These are phyloP conservation scores for Cladosporium phlei DNA, from an alignment of 2,329 filamentous ascomycete genomes.

Conservation along the genomic window DNA sequence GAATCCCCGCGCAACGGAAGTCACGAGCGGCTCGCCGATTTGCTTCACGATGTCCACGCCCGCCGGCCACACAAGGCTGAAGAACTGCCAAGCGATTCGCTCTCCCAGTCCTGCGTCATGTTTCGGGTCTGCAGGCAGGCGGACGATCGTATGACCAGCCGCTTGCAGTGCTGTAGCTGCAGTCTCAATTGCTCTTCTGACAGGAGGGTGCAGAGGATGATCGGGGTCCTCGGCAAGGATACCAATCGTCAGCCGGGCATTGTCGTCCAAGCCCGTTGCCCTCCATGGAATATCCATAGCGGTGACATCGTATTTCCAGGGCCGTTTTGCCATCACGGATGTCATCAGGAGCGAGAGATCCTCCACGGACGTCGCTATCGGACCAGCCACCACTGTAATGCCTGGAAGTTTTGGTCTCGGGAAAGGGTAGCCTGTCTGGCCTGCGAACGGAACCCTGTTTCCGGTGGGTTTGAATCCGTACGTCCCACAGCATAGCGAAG, in stretches of 20 bases:
- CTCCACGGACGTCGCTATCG: conserved; percentile 44
- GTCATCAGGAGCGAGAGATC: conserved; percentile 51
- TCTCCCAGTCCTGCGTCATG: background rate
- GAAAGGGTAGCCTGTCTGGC: conserved; percentile 46
- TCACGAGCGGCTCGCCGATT: background rate
- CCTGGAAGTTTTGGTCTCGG: conserved; percentile 44
- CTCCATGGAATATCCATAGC: background rate
- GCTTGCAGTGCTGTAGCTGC: background rate
- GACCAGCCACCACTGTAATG: conserved; percentile 43
- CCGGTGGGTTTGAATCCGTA: conserved; percentile 45
- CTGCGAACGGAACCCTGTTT: conserved; percentile 48
- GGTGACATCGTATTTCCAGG: background rate
- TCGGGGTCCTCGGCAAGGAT: background rate
- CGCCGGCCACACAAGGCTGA: background rate
- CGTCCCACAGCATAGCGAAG: conserved; percentile 46
- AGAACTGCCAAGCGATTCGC: background rate
- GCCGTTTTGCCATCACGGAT: background rate
- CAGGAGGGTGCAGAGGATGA: background rate
- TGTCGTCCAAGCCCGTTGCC: background rate
- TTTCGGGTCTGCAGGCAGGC: background rate
- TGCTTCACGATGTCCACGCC: background rate
- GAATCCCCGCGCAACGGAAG: background rate
- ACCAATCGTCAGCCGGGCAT: background rate
- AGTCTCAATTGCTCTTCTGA: background rate
- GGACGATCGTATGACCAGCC: background rate